These are phyloP conservation scores for Linnemannia elongata DNA, from an alignment of 192 early-diverging fungal species.

Conservation along the genomic window DNA sequence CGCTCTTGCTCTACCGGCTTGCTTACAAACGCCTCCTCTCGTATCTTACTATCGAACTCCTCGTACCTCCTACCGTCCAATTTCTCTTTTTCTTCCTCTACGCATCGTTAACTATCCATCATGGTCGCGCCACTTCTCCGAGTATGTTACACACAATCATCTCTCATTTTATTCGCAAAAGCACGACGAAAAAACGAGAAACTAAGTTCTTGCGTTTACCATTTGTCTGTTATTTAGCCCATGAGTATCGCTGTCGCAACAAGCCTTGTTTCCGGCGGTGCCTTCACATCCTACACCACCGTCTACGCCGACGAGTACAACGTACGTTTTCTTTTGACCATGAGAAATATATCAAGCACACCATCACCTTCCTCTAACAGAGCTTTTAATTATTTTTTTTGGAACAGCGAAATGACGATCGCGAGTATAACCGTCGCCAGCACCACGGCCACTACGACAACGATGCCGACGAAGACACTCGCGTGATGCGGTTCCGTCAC, in stretches of 20 bases:
- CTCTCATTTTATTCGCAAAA: neutral
- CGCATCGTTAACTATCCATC: neutral
- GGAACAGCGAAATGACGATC: constrained; percentile 11
- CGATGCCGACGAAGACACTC: neutral
- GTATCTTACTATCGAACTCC: too few species aligned
- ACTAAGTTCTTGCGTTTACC: neutral
- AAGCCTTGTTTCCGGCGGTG: constrained; percentile 33
- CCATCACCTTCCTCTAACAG: neutral
- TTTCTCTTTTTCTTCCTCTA: neutral
- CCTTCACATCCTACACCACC: constrained; percentile 35
- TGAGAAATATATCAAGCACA: neutral
- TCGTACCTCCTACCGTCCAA: neutral
- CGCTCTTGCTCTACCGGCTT: too few species aligned
- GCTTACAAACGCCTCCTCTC: too few species aligned
- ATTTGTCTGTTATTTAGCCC: constrained; percentile 20
- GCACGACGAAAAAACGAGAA: neutral
- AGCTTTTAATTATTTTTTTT: neutral
- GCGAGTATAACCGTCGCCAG: constrained; percentile 7
- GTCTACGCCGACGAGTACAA: constrained; percentile 44
- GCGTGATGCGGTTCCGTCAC: neutral
- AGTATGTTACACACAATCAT: neutral
- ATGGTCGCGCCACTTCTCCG: constrained; percentile 34
- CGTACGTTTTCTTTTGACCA: neutral
- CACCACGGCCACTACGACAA: neutral
- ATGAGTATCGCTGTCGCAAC: constrained; percentile 39